phyloP scores from a whole-genome alignment of 139 green algal genomes.

The Gonium pectorale region DNA sequence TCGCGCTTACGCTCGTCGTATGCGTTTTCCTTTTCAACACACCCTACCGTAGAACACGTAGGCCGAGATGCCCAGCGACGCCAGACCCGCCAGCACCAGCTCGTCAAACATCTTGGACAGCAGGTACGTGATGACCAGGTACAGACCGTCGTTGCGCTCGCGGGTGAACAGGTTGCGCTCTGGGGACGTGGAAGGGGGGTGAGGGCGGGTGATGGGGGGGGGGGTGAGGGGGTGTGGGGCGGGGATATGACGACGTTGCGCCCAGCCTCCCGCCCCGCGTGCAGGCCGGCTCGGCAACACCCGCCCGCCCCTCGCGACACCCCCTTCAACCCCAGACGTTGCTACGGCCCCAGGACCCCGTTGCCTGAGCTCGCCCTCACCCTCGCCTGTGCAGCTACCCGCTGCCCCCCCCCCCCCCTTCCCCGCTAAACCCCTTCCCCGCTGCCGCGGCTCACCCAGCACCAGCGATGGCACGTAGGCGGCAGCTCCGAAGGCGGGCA shows the following conservation, averaged over 20 bases:
- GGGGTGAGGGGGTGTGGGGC: background rate
- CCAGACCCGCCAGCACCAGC: constrained; percentile 5
- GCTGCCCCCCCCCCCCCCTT: background rate
- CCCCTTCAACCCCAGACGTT: no score
- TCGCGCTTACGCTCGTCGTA: no score
- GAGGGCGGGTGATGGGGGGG: background rate
- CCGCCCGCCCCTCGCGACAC: no score
- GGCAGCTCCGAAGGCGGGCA: constrained; percentile 82
- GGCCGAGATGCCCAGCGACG: background rate
- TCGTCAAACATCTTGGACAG: constrained; percentile 71
- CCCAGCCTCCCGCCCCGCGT: no score
- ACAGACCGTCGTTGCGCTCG: constrained; percentile 85
- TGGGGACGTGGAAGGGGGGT: background rate
- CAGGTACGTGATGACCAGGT: constrained; percentile 86
- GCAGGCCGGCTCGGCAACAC: no score
- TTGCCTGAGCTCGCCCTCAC: no score
- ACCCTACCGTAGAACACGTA: constrained; percentile 27
- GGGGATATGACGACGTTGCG: no score
- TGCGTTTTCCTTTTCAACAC: no score
- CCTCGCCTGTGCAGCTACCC: no score
- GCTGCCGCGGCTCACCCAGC: constrained; percentile 49
- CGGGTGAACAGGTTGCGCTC: constrained; percentile 84
- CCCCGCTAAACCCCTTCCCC: background rate
- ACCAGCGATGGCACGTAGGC: constrained; percentile 85
- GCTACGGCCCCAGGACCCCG: no score